These are phyloP conservation scores for Craterostigma plantagineum DNA, from an alignment of 257 asterid genomes.

Conservation along the genomic window DNA sequence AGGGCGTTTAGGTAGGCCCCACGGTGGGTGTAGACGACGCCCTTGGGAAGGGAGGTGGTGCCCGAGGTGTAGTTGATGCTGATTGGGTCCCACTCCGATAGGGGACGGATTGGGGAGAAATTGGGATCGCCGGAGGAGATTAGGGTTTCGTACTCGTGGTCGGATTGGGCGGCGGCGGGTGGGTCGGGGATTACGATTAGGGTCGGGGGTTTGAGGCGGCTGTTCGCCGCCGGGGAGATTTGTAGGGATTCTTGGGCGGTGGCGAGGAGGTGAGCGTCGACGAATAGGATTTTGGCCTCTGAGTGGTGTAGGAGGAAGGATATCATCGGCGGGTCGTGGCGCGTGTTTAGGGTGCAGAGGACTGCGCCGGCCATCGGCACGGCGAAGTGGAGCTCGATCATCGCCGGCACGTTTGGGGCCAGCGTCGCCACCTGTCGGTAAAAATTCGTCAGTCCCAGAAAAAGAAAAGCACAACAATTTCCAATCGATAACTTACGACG, in stretches of 20 bases:
- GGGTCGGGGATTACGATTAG: slow-evolving; percentile 17
- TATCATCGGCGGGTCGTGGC: slow-evolving; percentile 34
- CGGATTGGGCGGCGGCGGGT: slow-evolving; percentile 1
- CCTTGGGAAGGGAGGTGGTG: slow-evolving; percentile 42
- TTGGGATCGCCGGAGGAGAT: slow-evolving; percentile 19
- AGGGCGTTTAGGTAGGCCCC: slow-evolving; percentile 39
- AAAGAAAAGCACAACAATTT: no score
- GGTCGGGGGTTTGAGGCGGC: slow-evolving; percentile 14
- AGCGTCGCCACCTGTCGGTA: slow-evolving; percentile 7
- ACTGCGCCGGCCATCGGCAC: slow-evolving; percentile 55
- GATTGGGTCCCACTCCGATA: slow-evolving; percentile 36
- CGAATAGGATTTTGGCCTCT: slow-evolving; percentile 35
- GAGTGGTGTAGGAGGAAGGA: slow-evolving; percentile 36
- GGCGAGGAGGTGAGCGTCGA: slow-evolving; percentile 25
- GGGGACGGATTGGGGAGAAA: slow-evolving; percentile 14
- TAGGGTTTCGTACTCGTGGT: slow-evolving; percentile 26
- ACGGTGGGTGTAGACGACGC: slow-evolving; percentile 38
- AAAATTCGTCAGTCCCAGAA: no score
- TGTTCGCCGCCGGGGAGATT: slow-evolving; percentile 7
- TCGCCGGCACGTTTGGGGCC: slow-evolving; percentile 34
- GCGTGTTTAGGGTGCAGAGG: slow-evolving; percentile 33
- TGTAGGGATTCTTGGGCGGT: slow-evolving; percentile 19
- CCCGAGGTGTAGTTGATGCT: slow-evolving; percentile 50
- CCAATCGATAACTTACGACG: slow-evolving; percentile 19
- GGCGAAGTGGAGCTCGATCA: slow-evolving; percentile 52